Conservation (phyloP, 371 early-diverging fungal species). For the Apophysomyces sp. region DNA sequence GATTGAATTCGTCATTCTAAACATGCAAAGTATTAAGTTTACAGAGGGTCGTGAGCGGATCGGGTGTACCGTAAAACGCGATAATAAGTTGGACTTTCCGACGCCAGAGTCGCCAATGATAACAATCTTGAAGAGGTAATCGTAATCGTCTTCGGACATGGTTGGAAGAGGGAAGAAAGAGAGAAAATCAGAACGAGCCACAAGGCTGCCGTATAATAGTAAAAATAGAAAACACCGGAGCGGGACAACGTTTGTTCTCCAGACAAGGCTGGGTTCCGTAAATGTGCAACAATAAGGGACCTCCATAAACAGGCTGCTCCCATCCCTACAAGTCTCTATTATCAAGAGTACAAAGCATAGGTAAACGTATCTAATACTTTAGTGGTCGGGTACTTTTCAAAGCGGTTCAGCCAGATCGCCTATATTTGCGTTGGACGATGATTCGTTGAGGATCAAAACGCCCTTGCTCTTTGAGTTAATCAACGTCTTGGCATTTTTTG, state of each 20-base stretch:
- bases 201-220: background rate
- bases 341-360: background rate
- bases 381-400: no score
- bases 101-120: slow-evolving; percentile 75
- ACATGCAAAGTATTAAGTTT: background rate
- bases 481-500: no score
- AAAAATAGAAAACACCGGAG: background rate
- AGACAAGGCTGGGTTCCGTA: no score
- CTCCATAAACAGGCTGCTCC: no score
- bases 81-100: slow-evolving; percentile 96
- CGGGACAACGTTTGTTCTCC: background rate
- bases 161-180: slow-evolving; percentile 2
- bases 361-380: no score
- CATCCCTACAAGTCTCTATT: background rate
- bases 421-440: no score
- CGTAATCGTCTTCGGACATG: slow-evolving; percentile 49
- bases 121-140: slow-evolving; percentile 52
- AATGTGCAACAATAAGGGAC: no score
- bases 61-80: slow-evolving; percentile 79
- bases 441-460: no score
- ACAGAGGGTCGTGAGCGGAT: background rate
- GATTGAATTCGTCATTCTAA: slow-evolving; percentile 83
- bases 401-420: no score
- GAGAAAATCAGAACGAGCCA: background rate
- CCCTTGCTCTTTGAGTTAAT: no score